A percentile compares a stretch with the other conserved stretches of the same genome.
Conservation (phyloP, 164 flowering plant genomes). For the Tetrastigma voinierianum region DNA sequence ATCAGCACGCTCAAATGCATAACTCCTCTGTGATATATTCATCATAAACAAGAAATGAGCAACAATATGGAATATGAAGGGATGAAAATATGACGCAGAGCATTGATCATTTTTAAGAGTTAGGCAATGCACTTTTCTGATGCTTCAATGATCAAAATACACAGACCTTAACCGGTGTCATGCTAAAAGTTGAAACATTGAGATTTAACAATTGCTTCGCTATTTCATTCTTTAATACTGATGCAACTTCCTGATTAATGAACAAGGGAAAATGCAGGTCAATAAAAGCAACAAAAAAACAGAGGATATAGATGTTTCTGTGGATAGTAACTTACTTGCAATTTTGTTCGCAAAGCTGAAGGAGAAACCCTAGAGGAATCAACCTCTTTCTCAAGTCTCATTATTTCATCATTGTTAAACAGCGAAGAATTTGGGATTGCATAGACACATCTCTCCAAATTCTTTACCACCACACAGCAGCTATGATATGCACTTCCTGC, state of each 20-base stretch:
- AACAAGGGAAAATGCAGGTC: slow-evolving; percentile 3
- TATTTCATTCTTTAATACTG: slow-evolving; percentile 72
- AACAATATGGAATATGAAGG: not conserved
- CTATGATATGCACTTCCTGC: slow-evolving; percentile 69
- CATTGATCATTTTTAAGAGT: no score
- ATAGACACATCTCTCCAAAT: slow-evolving; percentile 86
- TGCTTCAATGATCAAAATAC: slow-evolving; percentile 8
- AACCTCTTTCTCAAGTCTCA: slow-evolving; percentile 61
- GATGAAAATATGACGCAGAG: not conserved
- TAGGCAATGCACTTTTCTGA: not conserved
- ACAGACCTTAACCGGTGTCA: slow-evolving; percentile 91
- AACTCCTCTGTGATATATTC: slow-evolving; percentile 57
- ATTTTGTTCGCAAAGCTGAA: slow-evolving; percentile 41
- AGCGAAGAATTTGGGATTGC: slow-evolving; percentile 71
- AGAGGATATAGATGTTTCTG: not conserved
- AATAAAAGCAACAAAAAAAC: slow-evolving; percentile 1
- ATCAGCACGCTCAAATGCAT: slow-evolving; percentile 87
- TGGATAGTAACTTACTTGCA: slow-evolving; percentile 52
- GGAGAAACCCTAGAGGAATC: slow-evolving; percentile 51
- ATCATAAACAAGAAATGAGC: not conserved
- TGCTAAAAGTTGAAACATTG: slow-evolving; percentile 76
- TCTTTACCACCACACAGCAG: slow-evolving; percentile 90
- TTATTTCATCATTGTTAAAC: slow-evolving; percentile 46
- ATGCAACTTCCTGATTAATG: slow-evolving; percentile 66
- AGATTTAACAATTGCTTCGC: slow-evolving; percentile 52